phyloP scores from a whole-genome alignment of 177 flowering plant genomes.

The Vitis hybrid region DNA sequence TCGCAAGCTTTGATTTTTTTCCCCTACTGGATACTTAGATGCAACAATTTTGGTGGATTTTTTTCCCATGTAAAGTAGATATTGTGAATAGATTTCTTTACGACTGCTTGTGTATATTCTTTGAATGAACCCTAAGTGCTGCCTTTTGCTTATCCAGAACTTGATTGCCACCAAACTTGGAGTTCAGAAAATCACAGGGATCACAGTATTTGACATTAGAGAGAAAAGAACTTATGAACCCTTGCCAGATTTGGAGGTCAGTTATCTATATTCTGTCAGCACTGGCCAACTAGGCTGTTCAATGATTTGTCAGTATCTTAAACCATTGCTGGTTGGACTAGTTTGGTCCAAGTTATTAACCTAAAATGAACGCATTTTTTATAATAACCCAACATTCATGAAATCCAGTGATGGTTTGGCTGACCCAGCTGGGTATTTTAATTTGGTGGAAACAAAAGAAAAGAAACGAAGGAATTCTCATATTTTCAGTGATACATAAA shows the following conservation, averaged over 20 bases:
- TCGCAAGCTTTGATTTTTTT: not conserved
- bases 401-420: not conserved
- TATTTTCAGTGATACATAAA: not conserved
- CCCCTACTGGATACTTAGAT: not conserved
- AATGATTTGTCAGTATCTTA: no score
- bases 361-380: not conserved
- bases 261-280: constrained; percentile 11
- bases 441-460: not conserved
- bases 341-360: not conserved
- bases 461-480: not conserved
- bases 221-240: constrained; percentile 68
- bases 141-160: constrained; percentile 53
- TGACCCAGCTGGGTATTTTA: not conserved
- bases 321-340: not conserved
- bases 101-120: not conserved
- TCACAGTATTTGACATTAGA: constrained; percentile 58
- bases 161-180: constrained; percentile 85
- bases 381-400: not conserved
- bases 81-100: not conserved
- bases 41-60: no score
- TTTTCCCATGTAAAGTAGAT: not conserved
- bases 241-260: constrained; percentile 79
- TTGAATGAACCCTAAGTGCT: not conserved
- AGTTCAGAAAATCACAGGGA: constrained; percentile 82
- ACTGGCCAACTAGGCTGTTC: not conserved